A percentile compares a stretch with the other conserved stretches of the same genome.
phyloP scores from a whole-genome alignment of 345 rosid genomes.

The Camelina neglecta region DNA sequence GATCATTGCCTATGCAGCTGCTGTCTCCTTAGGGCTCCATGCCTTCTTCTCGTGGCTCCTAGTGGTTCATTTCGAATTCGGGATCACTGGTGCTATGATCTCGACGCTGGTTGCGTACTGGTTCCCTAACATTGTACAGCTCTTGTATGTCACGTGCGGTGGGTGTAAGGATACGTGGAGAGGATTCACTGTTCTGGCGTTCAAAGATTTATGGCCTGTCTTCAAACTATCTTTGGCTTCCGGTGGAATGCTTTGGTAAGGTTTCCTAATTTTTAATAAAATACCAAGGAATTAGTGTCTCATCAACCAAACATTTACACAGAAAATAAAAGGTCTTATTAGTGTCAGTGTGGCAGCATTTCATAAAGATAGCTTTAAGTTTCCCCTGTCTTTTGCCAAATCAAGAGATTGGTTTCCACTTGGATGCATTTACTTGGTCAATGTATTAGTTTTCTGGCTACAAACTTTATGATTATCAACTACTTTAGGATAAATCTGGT shows the following conservation, averaged over 20 bases:
- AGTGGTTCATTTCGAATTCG: slow-evolving; percentile 54
- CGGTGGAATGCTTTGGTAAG: slow-evolving; percentile 78
- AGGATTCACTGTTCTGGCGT: slow-evolving; percentile 68
- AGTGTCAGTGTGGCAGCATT: neutral
- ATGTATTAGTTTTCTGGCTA: neutral
- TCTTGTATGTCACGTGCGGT: slow-evolving; percentile 59
- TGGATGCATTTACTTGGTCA: neutral
- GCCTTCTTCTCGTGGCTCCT: slow-evolving; percentile 68
- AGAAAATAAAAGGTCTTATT: neutral
- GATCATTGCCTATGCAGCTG: slow-evolving; percentile 69
- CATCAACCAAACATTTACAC: neutral
- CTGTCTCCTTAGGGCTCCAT: slow-evolving; percentile 53
- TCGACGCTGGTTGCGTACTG: slow-evolving; percentile 70
- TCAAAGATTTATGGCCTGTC: slow-evolving; percentile 70
- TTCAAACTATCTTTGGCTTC: slow-evolving; percentile 74
- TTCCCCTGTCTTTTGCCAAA: neutral
- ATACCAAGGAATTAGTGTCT: too few relatives aligned
- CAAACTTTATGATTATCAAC: too few relatives aligned
- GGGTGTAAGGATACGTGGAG: slow-evolving; percentile 75
- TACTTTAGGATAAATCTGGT: neutral
- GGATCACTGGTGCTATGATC: slow-evolving; percentile 66
- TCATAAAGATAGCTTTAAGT: neutral
- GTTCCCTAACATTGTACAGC: slow-evolving; percentile 80
- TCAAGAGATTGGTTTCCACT: neutral
- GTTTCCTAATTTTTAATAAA: too few relatives aligned